These are phyloP conservation scores for Ogataea siamensis DNA, from an alignment of 805 yeast species.

Conservation along the genomic window DNA sequence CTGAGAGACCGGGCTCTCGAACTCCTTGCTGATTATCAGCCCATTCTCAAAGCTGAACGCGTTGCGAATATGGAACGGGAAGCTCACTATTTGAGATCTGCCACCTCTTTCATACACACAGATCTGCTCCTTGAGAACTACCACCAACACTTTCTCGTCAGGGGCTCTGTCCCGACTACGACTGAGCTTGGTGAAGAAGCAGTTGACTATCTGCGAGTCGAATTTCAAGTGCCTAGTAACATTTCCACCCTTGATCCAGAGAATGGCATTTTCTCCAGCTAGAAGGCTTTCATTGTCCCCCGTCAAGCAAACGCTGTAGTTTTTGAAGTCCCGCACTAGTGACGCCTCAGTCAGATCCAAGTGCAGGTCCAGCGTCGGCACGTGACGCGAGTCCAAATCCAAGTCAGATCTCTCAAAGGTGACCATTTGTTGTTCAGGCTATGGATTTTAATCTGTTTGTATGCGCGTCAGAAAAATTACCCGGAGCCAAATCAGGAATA, in stretches of 20 bases:
- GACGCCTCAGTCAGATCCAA: slow-evolving; percentile 21
- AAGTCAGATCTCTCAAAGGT: slow-evolving; percentile 15
- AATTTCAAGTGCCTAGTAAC: slow-evolving; percentile 48
- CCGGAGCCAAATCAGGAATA: slow-evolving; percentile 7
- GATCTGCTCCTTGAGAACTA: slow-evolving; percentile 59
- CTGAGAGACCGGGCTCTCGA: slow-evolving; percentile 12
- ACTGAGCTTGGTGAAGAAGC: slow-evolving; percentile 59
- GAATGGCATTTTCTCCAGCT: slow-evolving; percentile 36
- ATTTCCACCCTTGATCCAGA: slow-evolving; percentile 50
- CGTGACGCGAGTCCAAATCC: slow-evolving; percentile 17
- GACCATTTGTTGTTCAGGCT: slow-evolving; percentile 5
- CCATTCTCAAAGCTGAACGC: slow-evolving; percentile 72
- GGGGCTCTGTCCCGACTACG: slow-evolving; percentile 12
- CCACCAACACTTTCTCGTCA: slow-evolving; percentile 46
- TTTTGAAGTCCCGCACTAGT: slow-evolving; percentile 4
- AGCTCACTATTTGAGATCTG: slow-evolving; percentile 53
- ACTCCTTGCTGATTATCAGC: slow-evolving; percentile 40
- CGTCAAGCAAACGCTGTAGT: slow-evolving; percentile 22
- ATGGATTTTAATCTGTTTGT: not conserved
- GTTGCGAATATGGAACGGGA: slow-evolving; percentile 63
- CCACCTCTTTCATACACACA: slow-evolving; percentile 64
- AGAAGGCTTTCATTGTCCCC: slow-evolving; percentile 25
- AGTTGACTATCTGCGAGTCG: slow-evolving; percentile 52
- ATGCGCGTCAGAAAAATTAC: slow-evolving; percentile 12
- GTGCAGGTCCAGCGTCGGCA: slow-evolving; percentile 22